Percentiles rank a stretch among this genome's conserved stretches.
phyloP scores from a whole-genome alignment of 2,329 filamentous ascomycete genomes.

The Epichloe coenophiala region DNA sequence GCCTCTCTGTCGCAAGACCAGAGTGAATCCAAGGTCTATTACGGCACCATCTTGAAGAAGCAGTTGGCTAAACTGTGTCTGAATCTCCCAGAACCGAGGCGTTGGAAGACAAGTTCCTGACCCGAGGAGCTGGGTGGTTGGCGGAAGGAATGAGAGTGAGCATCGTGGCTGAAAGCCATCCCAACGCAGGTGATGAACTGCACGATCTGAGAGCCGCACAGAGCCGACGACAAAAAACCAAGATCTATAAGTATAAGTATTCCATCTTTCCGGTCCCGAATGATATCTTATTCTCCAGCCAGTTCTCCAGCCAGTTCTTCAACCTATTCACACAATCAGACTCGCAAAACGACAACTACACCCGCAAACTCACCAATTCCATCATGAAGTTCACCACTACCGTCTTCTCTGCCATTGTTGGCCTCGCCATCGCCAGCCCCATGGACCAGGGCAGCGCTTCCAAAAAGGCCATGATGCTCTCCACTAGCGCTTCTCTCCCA shows the following conservation, averaged over 20 bases:
- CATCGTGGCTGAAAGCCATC: neutral
- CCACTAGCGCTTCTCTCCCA: neutral
- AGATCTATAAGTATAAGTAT: neutral
- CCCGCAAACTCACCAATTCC: neutral
- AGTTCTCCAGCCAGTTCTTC: neutral
- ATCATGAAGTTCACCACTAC: slow-evolving; percentile 1
- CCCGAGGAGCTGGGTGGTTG: neutral
- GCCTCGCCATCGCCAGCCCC: neutral
- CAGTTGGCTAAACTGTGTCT: no score
- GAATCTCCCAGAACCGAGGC: no score
- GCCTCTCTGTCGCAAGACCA: no score
- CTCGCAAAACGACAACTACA: neutral
- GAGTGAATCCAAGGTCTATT: no score
- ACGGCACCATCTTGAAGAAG: no score
- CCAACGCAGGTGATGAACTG: neutral
- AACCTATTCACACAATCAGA: neutral
- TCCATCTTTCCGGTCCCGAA: neutral
- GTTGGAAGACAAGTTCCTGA: no score
- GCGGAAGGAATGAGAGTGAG: neutral
- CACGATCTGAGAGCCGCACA: neutral
- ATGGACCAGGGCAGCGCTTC: neutral
- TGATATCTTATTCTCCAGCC: neutral
- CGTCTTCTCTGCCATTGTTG: neutral
- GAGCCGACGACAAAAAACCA: neutral
- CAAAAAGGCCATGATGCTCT: neutral